Conservation (phyloP, 306 rosid species). For the Styphnolobium japonicum region DNA sequence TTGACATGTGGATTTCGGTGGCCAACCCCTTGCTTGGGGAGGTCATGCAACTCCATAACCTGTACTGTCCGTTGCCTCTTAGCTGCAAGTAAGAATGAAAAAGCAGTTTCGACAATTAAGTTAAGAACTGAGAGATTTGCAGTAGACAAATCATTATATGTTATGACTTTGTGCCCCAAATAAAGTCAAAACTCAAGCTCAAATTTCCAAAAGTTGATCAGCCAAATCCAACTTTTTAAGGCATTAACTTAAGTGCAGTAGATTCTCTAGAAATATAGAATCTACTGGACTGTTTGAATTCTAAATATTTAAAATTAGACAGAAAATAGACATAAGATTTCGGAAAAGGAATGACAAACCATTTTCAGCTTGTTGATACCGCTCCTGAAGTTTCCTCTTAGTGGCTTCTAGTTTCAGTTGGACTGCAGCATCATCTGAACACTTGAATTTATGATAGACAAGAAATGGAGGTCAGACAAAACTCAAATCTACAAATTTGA, state of each 20-base stretch:
- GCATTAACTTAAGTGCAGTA: neutral
- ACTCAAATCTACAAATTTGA: conserved; percentile 1
- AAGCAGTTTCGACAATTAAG: neutral
- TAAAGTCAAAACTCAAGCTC: neutral
- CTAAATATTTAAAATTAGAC: neutral
- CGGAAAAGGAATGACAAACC: conserved; percentile 38
- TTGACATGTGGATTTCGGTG: conserved; percentile 53
- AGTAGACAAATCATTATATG: neutral
- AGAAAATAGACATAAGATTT: neutral
- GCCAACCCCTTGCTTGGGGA: conserved; percentile 66
- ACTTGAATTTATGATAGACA: conserved; percentile 43
- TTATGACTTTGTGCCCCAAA: neutral
- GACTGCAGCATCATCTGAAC: conserved; percentile 47
- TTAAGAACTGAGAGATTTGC: neutral
- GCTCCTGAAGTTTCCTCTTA: conserved; percentile 80
- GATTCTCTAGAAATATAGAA: neutral
- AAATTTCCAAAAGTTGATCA: neutral
- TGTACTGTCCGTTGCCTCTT: conserved; percentile 79
- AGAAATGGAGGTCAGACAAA: conserved; percentile 24
- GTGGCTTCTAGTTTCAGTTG: conserved; percentile 68
- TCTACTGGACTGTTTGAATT: neutral
- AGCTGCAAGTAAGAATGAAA: conserved; percentile 45
- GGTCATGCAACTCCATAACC: conserved; percentile 81
- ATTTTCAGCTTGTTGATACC: conserved; percentile 83
- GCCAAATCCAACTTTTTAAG: neutral